Percentiles rank a stretch among this genome's conserved stretches.
Conservation (phyloP, 306 rosid genomes). For the Prunus mume region DNA sequence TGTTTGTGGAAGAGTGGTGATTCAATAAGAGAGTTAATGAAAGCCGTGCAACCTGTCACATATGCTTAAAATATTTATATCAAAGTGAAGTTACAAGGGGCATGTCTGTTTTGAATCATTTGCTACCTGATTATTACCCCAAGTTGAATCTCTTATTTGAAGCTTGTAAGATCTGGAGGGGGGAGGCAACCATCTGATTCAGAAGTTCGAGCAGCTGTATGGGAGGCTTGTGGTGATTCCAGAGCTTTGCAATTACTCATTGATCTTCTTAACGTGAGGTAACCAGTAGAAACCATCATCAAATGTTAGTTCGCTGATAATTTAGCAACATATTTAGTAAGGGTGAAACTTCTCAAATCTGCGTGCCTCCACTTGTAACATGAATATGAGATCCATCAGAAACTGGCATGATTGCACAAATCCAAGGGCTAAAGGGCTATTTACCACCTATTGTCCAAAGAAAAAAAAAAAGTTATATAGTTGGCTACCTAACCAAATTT, state of each 20-base stretch:
- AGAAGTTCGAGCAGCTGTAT: slow-evolving; percentile 82
- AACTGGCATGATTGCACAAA: background rate
- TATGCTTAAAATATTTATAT: background rate
- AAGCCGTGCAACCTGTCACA: background rate
- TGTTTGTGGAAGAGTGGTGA: background rate
- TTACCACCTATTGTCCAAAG: background rate
- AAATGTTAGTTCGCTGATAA: slow-evolving; percentile 6
- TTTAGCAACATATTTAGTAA: background rate
- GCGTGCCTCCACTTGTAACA: slow-evolving; percentile 22
- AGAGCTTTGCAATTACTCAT: slow-evolving; percentile 90
- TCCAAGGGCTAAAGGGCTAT: background rate
- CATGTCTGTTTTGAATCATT: background rate
- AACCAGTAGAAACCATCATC: slow-evolving; percentile 21
- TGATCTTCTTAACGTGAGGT: slow-evolving; percentile 87
- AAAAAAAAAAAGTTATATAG: background rate
- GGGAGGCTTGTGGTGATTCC: slow-evolving; percentile 96
- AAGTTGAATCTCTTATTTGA: slow-evolving; percentile 18
- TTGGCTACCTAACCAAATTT: slow-evolving; percentile 14
- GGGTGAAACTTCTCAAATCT: slow-evolving; percentile 3
- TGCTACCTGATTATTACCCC: background rate
- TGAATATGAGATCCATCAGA: background rate
- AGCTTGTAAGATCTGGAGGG: slow-evolving; percentile 74
- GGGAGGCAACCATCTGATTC: slow-evolving; percentile 63
- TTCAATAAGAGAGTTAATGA: background rate
- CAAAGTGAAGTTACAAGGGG: background rate